Evolutionary conservation across 148 eudicot species (phyloP), one percentile per base, ranked within the genome.

Genomic region (Fagopyrum homotropicum): DNA sequence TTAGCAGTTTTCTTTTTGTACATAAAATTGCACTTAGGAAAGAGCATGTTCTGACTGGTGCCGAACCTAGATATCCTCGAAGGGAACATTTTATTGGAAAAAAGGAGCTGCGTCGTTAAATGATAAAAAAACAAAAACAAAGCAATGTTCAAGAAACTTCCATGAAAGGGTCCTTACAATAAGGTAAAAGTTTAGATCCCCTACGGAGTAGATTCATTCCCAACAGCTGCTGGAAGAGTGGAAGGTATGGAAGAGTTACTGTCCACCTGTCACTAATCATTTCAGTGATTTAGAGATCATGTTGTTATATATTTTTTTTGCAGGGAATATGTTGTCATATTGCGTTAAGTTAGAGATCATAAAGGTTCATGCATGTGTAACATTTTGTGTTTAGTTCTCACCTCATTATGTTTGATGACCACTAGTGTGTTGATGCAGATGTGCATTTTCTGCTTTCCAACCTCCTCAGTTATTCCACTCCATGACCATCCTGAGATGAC

Each of bases 401-500:
- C 40, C 1, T 35, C 40, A 35, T 35, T 35, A 19, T 72, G 47
- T 66, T 66, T 66, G 47, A 46, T 66, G 45, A 66, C 71, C 19
- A 5, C 6, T 15, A 40, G 15, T 52, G 4, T 74, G 30, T 55
- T 74, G 46, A 75, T 87, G 94, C 92, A 95, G 98, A 95, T 95
- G 90, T 95, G 98, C 85, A 85, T 92, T 76, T 95, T 95, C 76
- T 81, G 87, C 80, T 95, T 95, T 80, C 98, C 97, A 14, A 86
- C 96, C 71, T 95, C 98, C 40, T 82, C 98, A 47, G 97, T 90
- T 73, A 95, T 95, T 76, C 98, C 98, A 68, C 92, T 95, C 59
- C 98, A 95, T 80, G 93, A 92, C 72, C 98, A 95, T 86, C 98
- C 98, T 74, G 91, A 83, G 76, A 94, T 94, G 98, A 90, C 97